phyloP scores from a whole-genome alignment of 345 rosid species.

The Kandelia obovata region DNA sequence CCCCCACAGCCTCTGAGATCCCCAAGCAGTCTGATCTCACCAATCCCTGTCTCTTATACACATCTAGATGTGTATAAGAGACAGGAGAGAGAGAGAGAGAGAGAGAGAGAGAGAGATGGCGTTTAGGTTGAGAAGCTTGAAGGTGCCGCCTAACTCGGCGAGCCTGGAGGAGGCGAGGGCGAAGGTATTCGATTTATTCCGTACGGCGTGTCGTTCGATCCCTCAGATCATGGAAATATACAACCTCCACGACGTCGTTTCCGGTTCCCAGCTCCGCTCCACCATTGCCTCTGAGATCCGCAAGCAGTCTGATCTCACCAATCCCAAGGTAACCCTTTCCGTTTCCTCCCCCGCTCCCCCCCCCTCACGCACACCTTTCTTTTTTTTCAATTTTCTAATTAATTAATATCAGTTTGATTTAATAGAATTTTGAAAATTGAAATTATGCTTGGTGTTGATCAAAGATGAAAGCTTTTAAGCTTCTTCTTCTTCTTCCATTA shows the following conservation, averaged over 20 bases:
- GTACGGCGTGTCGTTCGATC: slow-evolving; percentile 72
- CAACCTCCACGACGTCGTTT: slow-evolving; percentile 78
- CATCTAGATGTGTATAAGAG: too few relatives aligned
- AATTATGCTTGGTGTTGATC: too few relatives aligned
- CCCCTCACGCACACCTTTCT: not conserved
- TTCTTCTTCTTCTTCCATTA: too few relatives aligned
- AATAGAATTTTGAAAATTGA: not conserved
- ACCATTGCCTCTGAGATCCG: slow-evolving; percentile 83
- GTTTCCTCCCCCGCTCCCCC: not conserved
- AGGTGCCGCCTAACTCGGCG: slow-evolving; percentile 82
- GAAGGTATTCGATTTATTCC: slow-evolving; percentile 78
- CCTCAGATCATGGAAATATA: slow-evolving; percentile 81
- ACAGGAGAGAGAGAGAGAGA: slow-evolving; percentile 2
- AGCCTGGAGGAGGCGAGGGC: slow-evolving; percentile 75
- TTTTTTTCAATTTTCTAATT: not conserved
- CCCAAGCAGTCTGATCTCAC: slow-evolving; percentile 72
- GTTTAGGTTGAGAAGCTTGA: slow-evolving; percentile 55
- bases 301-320: slow-evolving; percentile 61
- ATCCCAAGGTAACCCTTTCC: slow-evolving; percentile 71
- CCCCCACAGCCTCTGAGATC: slow-evolving; percentile 73
- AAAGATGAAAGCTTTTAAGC: too few relatives aligned
- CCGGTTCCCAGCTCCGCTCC: slow-evolving; percentile 74
- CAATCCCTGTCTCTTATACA: too few relatives aligned
- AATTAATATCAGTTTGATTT: not conserved
- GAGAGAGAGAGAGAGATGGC: slow-evolving; percentile 30